Conservation (phyloP, 768 basidiomycete species). For the Favolaschia claudopus region DNA sequence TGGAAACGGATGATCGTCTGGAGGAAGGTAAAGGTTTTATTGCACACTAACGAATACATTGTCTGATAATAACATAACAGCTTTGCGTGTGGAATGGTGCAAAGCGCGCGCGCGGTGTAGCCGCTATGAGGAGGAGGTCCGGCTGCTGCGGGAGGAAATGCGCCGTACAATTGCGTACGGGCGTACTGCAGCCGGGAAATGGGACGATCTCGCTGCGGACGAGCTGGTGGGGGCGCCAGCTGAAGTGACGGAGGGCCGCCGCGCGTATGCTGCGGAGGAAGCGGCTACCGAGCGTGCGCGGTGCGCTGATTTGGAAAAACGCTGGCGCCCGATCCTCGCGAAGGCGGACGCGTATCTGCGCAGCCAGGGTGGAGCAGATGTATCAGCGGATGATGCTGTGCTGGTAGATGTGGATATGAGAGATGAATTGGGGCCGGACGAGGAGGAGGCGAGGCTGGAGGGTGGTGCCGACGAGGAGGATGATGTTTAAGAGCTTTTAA, state of each 20-base stretch:
- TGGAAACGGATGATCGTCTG: neutral
- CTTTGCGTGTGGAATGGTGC: neutral
- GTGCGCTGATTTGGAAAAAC: neutral
- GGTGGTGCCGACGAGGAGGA: no score
- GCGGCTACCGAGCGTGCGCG: neutral
- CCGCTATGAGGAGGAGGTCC: slow-evolving; percentile 23
- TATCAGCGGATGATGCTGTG: neutral
- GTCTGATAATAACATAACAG: neutral
- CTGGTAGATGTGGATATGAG: neutral
- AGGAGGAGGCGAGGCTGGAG: no score
- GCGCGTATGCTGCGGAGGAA: neutral
- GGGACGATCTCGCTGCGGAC: neutral
- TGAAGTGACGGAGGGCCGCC: neutral
- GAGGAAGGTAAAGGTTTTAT: neutral
- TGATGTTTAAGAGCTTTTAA: no score
- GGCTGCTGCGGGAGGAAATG: slow-evolving; percentile 27
- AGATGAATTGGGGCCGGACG: neutral
- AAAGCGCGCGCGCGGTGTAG: slow-evolving; percentile 8
- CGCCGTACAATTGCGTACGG: slow-evolving; percentile 1
- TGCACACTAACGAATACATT: no score
- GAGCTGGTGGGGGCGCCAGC: neutral
- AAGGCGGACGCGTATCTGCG: neutral
- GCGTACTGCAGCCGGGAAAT: neutral
- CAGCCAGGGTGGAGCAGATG: neutral
- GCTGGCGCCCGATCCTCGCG: neutral